Conservation (phyloP, 2,329 filamentous ascomycete genomes). For the Penicillium sp. region DNA sequence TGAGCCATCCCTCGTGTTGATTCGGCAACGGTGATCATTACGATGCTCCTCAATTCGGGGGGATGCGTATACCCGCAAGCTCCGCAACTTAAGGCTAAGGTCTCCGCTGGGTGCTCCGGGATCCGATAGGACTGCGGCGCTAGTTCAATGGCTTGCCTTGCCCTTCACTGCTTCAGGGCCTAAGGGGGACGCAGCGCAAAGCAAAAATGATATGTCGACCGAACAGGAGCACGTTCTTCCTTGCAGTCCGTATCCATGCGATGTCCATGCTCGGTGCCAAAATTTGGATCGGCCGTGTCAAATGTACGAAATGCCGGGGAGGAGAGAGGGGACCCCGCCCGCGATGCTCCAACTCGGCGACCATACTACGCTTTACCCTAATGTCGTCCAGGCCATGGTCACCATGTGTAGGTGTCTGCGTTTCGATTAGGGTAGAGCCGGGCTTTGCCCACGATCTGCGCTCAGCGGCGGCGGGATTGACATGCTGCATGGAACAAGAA, state of each 20-base stretch:
- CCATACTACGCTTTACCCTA: background rate
- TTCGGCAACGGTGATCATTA: constrained; percentile 23
- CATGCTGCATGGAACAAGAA: background rate
- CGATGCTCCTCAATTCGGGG: constrained; percentile 9
- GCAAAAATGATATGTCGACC: constrained; percentile 22
- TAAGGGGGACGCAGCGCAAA: constrained; percentile 3
- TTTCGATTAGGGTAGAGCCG: background rate
- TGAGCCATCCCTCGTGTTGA: constrained; percentile 8
- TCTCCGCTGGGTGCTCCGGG: background rate
- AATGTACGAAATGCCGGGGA: constrained; percentile 15
- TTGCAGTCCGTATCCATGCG: constrained; percentile 11
- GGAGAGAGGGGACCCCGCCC: background rate
- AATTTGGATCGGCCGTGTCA: constrained; percentile 20
- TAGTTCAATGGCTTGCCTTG: background rate
- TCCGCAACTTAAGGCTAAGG: constrained; percentile 2
- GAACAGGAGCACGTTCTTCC: constrained; percentile 3
- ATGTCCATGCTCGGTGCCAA: constrained; percentile 14
- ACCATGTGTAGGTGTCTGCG: background rate
- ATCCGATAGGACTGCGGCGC: constrained; percentile 16
- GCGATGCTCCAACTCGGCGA: background rate
- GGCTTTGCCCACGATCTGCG: constrained; percentile 9
- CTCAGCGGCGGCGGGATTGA: constrained; percentile 5
- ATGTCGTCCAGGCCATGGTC: background rate
- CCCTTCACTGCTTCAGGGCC: background rate
- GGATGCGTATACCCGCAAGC: constrained; percentile 17